These are phyloP conservation scores for Lentinula raphanica DNA, from an alignment of 768 basidiomycete species.

Conservation along the genomic window DNA sequence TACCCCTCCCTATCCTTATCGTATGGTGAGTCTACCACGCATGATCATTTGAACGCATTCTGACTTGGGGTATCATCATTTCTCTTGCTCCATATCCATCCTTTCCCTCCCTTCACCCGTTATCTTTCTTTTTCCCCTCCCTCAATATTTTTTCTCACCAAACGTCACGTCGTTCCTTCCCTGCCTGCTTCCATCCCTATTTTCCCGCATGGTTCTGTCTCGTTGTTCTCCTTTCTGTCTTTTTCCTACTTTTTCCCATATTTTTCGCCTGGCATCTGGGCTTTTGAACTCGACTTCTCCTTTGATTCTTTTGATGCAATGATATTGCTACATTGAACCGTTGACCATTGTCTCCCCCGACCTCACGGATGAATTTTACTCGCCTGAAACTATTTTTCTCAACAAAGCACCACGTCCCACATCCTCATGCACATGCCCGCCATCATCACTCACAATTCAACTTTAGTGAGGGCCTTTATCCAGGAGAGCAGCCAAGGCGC, in stretches of 20 bases:
- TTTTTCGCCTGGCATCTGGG: too few relatives aligned
- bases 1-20: constrained; percentile 50
- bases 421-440: constrained; percentile 72
- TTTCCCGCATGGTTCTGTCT: too few relatives aligned
- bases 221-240: too few relatives aligned
- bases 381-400: neutral
- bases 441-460: constrained; percentile 58
- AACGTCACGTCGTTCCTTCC: neutral
- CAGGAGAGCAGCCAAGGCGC: constrained; percentile 22
- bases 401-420: constrained; percentile 71
- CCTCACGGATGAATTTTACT: too few relatives aligned
- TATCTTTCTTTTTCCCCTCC: neutral
- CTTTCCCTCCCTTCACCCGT: neutral
- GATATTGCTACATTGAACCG: too few relatives aligned
- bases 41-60: neutral
- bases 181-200: neutral
- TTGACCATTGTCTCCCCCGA: too few relatives aligned
- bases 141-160: neutral
- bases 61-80: neutral
- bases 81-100: neutral
- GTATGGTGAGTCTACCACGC: constrained; percentile 30
- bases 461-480: constrained; percentile 31
- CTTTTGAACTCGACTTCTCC: too few relatives aligned
- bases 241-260: too few relatives aligned
- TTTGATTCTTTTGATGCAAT: too few relatives aligned